Base-by-base conservation (phyloP, 2,329 filamentous ascomycete genomes). In the Pyrenophora teres region DNA sequence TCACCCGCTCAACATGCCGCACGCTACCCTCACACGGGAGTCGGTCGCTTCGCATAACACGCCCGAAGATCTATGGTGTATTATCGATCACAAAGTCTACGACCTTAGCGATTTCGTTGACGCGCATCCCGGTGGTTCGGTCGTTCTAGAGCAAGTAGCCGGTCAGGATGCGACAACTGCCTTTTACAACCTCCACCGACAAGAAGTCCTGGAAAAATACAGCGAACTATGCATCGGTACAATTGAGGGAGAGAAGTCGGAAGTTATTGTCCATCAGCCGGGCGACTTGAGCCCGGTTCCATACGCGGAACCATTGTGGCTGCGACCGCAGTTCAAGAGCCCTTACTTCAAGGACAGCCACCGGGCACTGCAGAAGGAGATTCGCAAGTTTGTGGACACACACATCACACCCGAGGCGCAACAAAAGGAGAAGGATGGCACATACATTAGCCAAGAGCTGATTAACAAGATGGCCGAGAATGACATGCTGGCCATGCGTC, bases 111-210 rank as follows among this genome's bases (percentile, higher is more conserved):
- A 95, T 60, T 96, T 95, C 73, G 75, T 91, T 62, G 89, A 94
- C 69, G 90, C 88, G 18, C 91, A 96, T 67, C 91, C 91, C 0
- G 90, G 90, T 62, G 91, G 90, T 65, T 85, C 87, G 65, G 86
- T 88, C 37, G 90, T 95, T 19, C 83, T 95, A 32, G 81, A 83
- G 46, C 90, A 96, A 75, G 84, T 93, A 40, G 91, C 89, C 25
- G 91, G 91, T 56, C 82, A 85, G 60, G 91, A 96, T 69, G 90
- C 90, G 43, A 96, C 91, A 2, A 78, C 82, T 31, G 88, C 87
- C 50, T 96, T 95, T 76, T 96, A 95, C 83, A 95, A 95, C 78
- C 85, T 96, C 46, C 92, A 96, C 77, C 82, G 91, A 21, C 90
- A 96, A 63, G 91, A 96, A 75, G 89, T 95, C n/a, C 82, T 96